Evolutionary conservation across 2,329 filamentous ascomycete genomes (phyloP).

Genomic region (Tolypocladium inflatum): DNA sequence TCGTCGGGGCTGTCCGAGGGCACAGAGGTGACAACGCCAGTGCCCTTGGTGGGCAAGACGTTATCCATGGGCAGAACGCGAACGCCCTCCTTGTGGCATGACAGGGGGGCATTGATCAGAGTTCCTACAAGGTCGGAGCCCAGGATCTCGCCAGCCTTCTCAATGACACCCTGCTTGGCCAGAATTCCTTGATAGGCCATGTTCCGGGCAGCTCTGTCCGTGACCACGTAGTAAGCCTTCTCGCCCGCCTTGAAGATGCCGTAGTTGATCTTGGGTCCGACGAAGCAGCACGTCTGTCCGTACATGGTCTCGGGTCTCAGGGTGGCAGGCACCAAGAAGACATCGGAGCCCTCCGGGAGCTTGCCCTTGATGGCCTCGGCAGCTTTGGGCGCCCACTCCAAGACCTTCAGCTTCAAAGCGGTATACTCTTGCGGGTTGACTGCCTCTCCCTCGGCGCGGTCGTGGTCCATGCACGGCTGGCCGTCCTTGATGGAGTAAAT

Average conservation of each 20-base stretch:
- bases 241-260: constrained; percentile 74
- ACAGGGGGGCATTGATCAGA: constrained; percentile 82
- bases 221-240: constrained; percentile 76
- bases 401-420: constrained; percentile 80
- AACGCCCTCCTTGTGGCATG: constrained; percentile 72
- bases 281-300: constrained; percentile 92
- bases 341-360: constrained; percentile 66
- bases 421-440: constrained; percentile 81
- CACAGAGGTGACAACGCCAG: constrained; percentile 90
- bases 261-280: constrained; percentile 82
- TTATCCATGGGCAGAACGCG: constrained; percentile 92
- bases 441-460: constrained; percentile 36
- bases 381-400: constrained; percentile 77
- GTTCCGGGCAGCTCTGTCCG: constrained; percentile 80
- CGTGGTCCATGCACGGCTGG: constrained; percentile 39
- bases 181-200: constrained; percentile 94
- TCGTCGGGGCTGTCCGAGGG: constrained; percentile 93
- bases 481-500: constrained; percentile 55
- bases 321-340: constrained; percentile 88
- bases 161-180: constrained; percentile 63
- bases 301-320: constrained; percentile 98
- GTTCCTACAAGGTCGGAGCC: constrained; percentile 81
- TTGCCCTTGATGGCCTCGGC: constrained; percentile 64
- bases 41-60: constrained; percentile 87
- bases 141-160: constrained; percentile 63